phyloP scores from a whole-genome alignment of 2,329 filamentous ascomycete species.

The Claviceps africana region DNA sequence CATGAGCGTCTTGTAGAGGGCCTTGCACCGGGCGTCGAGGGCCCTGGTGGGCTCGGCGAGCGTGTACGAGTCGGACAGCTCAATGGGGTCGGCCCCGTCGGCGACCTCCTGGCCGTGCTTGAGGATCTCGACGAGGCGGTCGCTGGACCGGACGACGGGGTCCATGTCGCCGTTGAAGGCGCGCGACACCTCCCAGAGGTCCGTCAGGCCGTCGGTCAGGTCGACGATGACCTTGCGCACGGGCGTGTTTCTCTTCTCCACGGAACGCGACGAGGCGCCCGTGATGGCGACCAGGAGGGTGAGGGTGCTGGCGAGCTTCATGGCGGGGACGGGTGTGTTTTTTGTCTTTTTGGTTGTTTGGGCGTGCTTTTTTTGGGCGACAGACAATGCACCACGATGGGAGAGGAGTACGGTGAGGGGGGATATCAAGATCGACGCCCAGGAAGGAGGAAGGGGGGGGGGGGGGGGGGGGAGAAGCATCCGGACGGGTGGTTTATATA shows the following conservation, averaged over 20 bases:
- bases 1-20: background rate
- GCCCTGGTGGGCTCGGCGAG: background rate
- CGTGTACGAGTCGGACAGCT: rapidly evolving
- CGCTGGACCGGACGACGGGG: background rate
- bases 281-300: conserved; percentile 1
- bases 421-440: no score
- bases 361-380: background rate
- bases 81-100: background rate
- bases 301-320: conserved; percentile 2
- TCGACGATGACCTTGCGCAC: background rate
- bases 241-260: background rate
- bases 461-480: no score
- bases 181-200: background rate
- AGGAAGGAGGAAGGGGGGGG: no score
- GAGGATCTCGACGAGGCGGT: background rate
- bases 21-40: background rate
- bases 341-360: background rate
- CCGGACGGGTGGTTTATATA: no score
- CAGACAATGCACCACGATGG: no score
- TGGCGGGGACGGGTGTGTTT: background rate
- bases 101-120: background rate
- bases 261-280: background rate
- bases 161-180: background rate
- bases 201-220: background rate
- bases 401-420: background rate